Percentiles rank a stretch among this genome's conserved stretches.
Evolutionary conservation across 2,329 filamentous ascomycete genomes (phyloP).

Genomic region (Rutstroemia sp.): DNA sequence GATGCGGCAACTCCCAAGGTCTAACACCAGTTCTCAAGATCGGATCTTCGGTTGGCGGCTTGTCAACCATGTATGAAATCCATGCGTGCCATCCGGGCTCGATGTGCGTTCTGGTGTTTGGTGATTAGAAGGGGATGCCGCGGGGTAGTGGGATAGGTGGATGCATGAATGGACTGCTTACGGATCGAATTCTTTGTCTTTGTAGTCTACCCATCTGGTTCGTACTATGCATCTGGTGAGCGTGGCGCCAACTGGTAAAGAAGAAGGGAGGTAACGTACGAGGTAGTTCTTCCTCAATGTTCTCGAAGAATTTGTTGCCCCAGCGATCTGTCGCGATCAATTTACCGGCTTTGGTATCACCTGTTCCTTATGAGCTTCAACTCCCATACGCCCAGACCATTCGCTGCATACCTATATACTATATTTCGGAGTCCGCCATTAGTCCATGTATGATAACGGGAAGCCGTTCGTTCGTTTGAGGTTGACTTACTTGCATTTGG

Average conservation of each 20-base stretch:
- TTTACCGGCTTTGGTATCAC: conserved; percentile 91
- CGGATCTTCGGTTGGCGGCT: conserved; percentile 71
- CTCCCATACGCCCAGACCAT: background rate
- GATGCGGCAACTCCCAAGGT: conserved; percentile 65
- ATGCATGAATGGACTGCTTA: conserved; percentile 33
- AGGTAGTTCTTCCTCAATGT: conserved; percentile 80
- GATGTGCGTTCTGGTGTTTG: conserved; percentile 57
- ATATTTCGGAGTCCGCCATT: conserved; percentile 14
- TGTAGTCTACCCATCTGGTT: conserved; percentile 97
- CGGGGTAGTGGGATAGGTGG: background rate
- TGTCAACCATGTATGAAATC: conserved; percentile 91
- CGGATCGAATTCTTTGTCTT: conserved; percentile 75
- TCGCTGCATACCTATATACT: conserved; percentile 26
- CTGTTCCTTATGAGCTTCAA: conserved; percentile 38
- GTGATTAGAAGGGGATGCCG: too few species aligned
- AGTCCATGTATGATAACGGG: conserved; percentile 12
- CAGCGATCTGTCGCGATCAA: conserved; percentile 80
- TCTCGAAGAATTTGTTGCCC: conserved; percentile 98
- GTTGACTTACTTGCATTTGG: conserved; percentile 77
- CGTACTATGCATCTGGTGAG: conserved; percentile 52
- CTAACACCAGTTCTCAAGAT: conserved; percentile 60
- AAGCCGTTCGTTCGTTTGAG: conserved; percentile 18
- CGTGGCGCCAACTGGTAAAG: background rate
- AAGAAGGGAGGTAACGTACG: conserved; percentile 45
- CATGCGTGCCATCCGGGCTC: conserved; percentile 98